phyloP scores from a whole-genome alignment of 2,329 filamentous ascomycete genomes.

The Aspergillus sojae region DNA sequence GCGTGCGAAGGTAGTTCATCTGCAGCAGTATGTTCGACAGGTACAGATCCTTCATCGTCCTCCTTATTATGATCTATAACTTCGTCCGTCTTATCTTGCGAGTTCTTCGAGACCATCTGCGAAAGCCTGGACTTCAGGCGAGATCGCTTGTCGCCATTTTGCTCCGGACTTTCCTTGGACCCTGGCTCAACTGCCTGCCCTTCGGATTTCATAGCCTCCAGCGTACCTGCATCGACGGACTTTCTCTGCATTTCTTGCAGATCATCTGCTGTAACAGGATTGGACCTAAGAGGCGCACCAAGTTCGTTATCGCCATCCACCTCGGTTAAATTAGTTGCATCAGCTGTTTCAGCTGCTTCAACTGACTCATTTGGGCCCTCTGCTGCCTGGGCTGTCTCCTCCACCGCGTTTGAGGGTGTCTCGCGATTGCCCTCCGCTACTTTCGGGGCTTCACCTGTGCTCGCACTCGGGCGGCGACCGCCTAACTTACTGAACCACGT shows the following conservation, averaged over 20 bases:
- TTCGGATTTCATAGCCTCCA: conserved; percentile 20
- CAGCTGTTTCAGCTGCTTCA: background rate
- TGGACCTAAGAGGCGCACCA: conserved; percentile 32
- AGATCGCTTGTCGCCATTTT: conserved; percentile 22
- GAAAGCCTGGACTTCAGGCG: conserved; percentile 31
- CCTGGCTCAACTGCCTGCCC: conserved; percentile 13
- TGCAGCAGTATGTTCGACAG: conserved; percentile 15
- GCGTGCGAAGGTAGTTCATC: conserved; percentile 14
- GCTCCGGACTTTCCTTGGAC: conserved; percentile 20
- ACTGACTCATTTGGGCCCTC: background rate
- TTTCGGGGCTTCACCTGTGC: conserved; percentile 16
- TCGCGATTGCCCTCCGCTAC: background rate
- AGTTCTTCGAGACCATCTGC: conserved; percentile 27
- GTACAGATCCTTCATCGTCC: conserved; percentile 12
- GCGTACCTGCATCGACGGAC: conserved; percentile 16
- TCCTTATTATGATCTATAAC: conserved; percentile 8
- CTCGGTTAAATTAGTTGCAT: background rate
- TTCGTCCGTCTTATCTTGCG: conserved; percentile 26
- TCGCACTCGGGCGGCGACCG: conserved; percentile 31
- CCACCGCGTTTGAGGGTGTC: background rate
- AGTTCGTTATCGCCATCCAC: conserved; percentile 18
- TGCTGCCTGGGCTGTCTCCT: background rate
- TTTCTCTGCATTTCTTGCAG: conserved; percentile 20
- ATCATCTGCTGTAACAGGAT: conserved; percentile 33
- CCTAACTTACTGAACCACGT: conserved; percentile 38